Evolutionary conservation across 768 basidiomycete genomes (phyloP).

Genomic region (Lentinula sp.): DNA sequence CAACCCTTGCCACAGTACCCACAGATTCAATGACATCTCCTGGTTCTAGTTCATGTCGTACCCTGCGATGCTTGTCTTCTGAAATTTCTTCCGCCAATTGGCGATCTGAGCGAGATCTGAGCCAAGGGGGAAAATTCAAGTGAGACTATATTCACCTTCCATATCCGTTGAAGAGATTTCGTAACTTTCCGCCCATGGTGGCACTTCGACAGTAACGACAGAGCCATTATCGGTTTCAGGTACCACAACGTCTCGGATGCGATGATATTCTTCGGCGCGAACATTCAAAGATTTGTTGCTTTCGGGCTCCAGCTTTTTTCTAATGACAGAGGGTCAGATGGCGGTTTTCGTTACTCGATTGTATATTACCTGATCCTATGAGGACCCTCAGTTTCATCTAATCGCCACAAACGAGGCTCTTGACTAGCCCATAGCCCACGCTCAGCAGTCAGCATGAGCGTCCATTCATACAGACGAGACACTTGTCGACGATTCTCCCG

Average conservation of each 20-base stretch:
- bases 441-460: slow-evolving; percentile 59
- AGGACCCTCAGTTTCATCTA: slow-evolving; percentile 92
- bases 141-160: slow-evolving; percentile 37
- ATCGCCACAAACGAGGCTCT: slow-evolving; percentile 53
- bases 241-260: slow-evolving; percentile 43
- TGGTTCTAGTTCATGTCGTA: slow-evolving; percentile 82
- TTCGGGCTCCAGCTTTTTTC: slow-evolving; percentile 74
- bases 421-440: slow-evolving; percentile 76
- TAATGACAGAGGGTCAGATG: slow-evolving; percentile 18
- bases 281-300: slow-evolving; percentile 41
- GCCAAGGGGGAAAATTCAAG: not conserved
- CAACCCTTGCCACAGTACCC: slow-evolving; percentile 80
- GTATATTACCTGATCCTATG: slow-evolving; percentile 64
- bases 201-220: slow-evolving; percentile 50
- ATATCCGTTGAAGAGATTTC: slow-evolving; percentile 52
- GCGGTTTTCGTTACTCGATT: too few species aligned
- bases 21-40: slow-evolving; percentile 88
- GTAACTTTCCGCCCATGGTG: slow-evolving; percentile 70
- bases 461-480: slow-evolving; percentile 53
- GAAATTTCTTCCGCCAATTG: slow-evolving; percentile 70
- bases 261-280: slow-evolving; percentile 38
- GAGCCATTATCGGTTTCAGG: slow-evolving; percentile 47
- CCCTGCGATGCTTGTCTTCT: slow-evolving; percentile 84
- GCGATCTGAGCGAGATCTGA: slow-evolving; percentile 28
- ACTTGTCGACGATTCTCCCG: slow-evolving; percentile 74